These are phyloP conservation scores for Rhizomucor pusillus DNA, from an alignment of 371 early-diverging fungal species.

Conservation along the genomic window DNA sequence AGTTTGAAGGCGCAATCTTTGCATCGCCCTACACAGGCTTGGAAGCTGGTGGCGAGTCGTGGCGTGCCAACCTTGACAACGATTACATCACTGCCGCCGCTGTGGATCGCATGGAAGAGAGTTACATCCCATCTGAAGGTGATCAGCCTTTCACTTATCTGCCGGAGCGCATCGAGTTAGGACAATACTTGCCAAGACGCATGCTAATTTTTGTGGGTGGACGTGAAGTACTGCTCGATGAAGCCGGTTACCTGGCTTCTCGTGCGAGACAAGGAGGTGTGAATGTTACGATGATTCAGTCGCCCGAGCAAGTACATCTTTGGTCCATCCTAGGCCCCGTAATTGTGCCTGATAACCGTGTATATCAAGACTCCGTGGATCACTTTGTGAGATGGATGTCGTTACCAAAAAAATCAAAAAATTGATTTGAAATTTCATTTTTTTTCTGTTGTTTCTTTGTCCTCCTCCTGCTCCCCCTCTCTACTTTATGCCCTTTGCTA, in stretches of 20 bases:
- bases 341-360: constrained; percentile 14
- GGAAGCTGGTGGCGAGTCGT: constrained; percentile 41
- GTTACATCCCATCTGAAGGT: constrained; percentile 29
- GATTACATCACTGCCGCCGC: constrained; percentile 33
- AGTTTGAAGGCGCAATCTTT: constrained; percentile 25
- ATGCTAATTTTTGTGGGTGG: constrained; percentile 40
- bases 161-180: constrained; percentile 13
- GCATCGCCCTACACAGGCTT: constrained; percentile 45
- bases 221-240: constrained; percentile 41
- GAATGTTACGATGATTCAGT: constrained; percentile 29
- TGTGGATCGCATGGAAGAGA: constrained; percentile 33
- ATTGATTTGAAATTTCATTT: too few species aligned
- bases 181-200: constrained; percentile 21
- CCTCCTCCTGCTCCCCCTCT: too few species aligned
- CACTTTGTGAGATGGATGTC: constrained; percentile 66
- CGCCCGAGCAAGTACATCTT: constrained; percentile 34
- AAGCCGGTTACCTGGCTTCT: constrained; percentile 34
- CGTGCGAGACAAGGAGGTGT: constrained; percentile 29
- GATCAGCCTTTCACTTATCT: constrained; percentile 21
- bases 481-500: too few species aligned
- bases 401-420: too few species aligned
- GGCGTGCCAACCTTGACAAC: constrained; percentile 28
- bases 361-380: constrained; percentile 80
- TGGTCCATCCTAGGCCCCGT: constrained; percentile 31
- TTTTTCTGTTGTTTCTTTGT: too few species aligned